Evolutionary conservation across 805 yeast genomes (phyloP), one percentile per base, ranked within the genome.

Genomic region (Saturnispora ahearnii): DNA sequence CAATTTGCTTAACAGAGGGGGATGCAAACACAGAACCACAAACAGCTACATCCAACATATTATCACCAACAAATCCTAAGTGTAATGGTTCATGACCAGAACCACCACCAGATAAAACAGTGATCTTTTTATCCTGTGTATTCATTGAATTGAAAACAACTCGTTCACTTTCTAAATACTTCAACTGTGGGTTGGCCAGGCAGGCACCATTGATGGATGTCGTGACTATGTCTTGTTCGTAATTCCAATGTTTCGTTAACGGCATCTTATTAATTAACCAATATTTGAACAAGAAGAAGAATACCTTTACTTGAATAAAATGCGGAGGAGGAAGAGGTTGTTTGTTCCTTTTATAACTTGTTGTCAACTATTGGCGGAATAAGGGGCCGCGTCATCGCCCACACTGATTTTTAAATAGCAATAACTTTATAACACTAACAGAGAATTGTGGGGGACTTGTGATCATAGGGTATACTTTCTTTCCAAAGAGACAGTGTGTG

Each of bases 61-160:
- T 95, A 12, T 79, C 73, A 11, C 97, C 97, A 22, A 90, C 89
- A 63, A 81, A 90, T 0, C 96, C 97, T 8, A 87, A 90, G 61
- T 91, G 97, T 4, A 89, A 73, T 26, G 97, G 97, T 66, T 90
- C 98, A 62, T 90, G 98, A 44, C 98, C 98, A 12, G 90, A 81
- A 28, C 97, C 97, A 50, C 98, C 98, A 52, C 97, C 96, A 32
- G 96, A 81, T 28, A 90, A 69, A 45, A 90, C 60, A 5, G 87
- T 77, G 41, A 89, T 84, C 59, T 86, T 84, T 59, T 86, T 84
- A 28, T 72, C 67, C 48, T 67, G 53, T 21, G 59, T 36, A 18
- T 73, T 69, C 7, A 54, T 37, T 4, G 59, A 37, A 52, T 71
- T 68, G 63, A 67, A 77, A 10, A 79, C 73, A 5, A 81, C 83